A percentile compares a stretch with the other conserved stretches of the same genome.
These are phyloP conservation scores for Pugionium dolabratum DNA, from an alignment of 345 rosid genomes.

Conservation along the genomic window DNA sequence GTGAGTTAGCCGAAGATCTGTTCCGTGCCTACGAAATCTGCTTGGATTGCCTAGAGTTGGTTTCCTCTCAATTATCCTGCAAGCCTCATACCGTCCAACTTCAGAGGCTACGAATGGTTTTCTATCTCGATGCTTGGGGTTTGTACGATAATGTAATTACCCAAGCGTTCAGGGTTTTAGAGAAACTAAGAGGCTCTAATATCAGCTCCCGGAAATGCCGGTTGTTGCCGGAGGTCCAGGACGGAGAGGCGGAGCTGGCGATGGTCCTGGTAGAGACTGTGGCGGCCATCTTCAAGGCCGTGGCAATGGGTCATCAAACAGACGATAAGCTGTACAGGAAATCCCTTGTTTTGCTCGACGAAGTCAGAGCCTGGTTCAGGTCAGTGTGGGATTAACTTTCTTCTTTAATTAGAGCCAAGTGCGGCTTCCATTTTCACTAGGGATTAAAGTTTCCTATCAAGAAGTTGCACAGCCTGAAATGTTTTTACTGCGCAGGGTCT, in stretches of 20 bases:
- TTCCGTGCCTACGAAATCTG: slow-evolving; percentile 61
- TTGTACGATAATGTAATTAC: slow-evolving; percentile 44
- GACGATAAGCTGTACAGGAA: slow-evolving; percentile 46
- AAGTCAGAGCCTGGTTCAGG: slow-evolving; percentile 75
- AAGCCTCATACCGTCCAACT: slow-evolving; percentile 55
- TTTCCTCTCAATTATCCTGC: slow-evolving; percentile 69
- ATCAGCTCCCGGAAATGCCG: slow-evolving; percentile 24
- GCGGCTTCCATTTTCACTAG: slow-evolving; percentile 24
- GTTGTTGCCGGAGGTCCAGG: slow-evolving; percentile 43
- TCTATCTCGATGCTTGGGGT: slow-evolving; percentile 59
- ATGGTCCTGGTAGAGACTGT: slow-evolving; percentile 61
- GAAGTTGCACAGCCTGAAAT: slow-evolving; percentile 10
- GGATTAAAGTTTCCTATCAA: not conserved
- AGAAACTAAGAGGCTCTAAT: slow-evolving; percentile 46
- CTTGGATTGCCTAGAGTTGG: slow-evolving; percentile 61
- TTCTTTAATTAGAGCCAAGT: slow-evolving; percentile 4
- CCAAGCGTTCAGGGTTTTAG: slow-evolving; percentile 58
- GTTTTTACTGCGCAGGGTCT: slow-evolving; percentile 44
- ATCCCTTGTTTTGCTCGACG: slow-evolving; percentile 53
- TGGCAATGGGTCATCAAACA: slow-evolving; percentile 47
- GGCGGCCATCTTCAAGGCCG: slow-evolving; percentile 50
- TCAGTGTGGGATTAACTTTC: slow-evolving; percentile 34
- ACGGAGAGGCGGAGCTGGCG: slow-evolving; percentile 53
- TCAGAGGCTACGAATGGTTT: slow-evolving; percentile 56
- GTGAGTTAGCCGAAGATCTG: slow-evolving; percentile 40